phyloP scores from a whole-genome alignment of 2,329 filamentous ascomycete genomes.

The Neocatenulostroma microsporum region DNA sequence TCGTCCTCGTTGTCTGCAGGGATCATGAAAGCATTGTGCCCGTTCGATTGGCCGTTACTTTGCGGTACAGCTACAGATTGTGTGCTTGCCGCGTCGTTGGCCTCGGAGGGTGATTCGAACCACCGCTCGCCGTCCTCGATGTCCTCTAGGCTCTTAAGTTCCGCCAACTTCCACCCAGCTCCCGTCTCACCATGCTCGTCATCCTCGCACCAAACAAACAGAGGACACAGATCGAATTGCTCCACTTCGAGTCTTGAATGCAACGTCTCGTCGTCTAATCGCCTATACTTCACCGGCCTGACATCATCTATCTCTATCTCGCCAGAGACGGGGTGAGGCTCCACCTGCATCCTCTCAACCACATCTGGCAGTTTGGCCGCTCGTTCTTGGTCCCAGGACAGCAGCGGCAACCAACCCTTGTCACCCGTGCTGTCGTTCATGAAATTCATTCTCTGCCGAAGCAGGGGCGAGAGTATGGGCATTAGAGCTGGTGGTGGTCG shows the following conservation, averaged over 20 bases:
- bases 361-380: slow-evolving; percentile 54
- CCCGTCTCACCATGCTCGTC: slow-evolving; percentile 50
- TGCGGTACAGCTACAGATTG: slow-evolving; percentile 5
- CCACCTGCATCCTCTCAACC: slow-evolving; percentile 55
- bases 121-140: slow-evolving; percentile 51
- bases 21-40: slow-evolving; percentile 12
- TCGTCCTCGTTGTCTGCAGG: slow-evolving; percentile 47
- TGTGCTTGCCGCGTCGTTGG: slow-evolving; percentile 42
- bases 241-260: slow-evolving; percentile 57
- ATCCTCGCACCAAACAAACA: slow-evolving; percentile 61
- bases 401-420: slow-evolving; percentile 59
- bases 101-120: slow-evolving; percentile 52
- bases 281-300: slow-evolving; percentile 53
- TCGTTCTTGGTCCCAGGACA: slow-evolving; percentile 58
- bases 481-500: slow-evolving; percentile 54
- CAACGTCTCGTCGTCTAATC: slow-evolving; percentile 68
- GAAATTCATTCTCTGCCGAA: slow-evolving; percentile 55
- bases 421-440: slow-evolving; percentile 44
- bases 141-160: slow-evolving; percentile 54
- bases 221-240: slow-evolving; percentile 56
- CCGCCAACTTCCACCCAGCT: slow-evolving; percentile 64
- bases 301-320: slow-evolving; percentile 70
- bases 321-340: slow-evolving; percentile 74
- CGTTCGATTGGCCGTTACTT: slow-evolving; percentile 6
- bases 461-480: slow-evolving; percentile 54